Evolutionary conservation across 1,284 basidiomycete species (phyloP), one percentile per base, ranked within the genome.

Genomic region (Pyrrhoderma noxium): DNA sequence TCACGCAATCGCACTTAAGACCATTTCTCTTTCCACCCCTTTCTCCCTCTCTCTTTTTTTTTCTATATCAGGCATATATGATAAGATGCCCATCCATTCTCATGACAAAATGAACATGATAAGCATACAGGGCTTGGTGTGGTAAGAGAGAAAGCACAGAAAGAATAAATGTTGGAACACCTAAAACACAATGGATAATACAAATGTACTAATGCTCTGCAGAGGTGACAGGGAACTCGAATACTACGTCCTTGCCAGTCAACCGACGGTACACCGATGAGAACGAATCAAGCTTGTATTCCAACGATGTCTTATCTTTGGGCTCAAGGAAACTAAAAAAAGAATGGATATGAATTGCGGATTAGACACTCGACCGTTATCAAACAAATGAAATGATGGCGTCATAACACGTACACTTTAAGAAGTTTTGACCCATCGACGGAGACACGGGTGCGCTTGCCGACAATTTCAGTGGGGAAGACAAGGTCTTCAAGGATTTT

Each of bases 281-380:
- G 76, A 96, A 96, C 57, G 90, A 93, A 73, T 95, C 93, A 59
- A 95, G 79, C 84, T 99, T 99, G 89, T 99, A 98, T 80, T 99
- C 96, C 70, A 99, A 81, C 66, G 92, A 91, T 69, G 94, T 99
- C 57, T 93, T 83, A 70, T 99, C 96, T 74, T 99, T 99, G 60
- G 93, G 80, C 80, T 99, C 96, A 61, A 99, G 88, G 80, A 93
- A 89, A 61, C 93, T 96, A 70, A 18, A 14, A 9, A 37, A 37
- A 11, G 11, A 16, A 37, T 16, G 16, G 11, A 37, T 11, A 37
- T 57, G 52, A 46, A 45, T 37, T 52, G 56, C 31, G 57, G 57
- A 38, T 51, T 43, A 25, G 50, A 34, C 40, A 45, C 39, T 31
- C 27, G 5, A 11, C 11, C 11, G 5, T 11, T 5, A 31, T 31